Evolutionary conservation across 495 filamentous ascomycete genomes (phyloP).

Genomic region (Aspergillus sclerotiicarbonarius): DNA sequence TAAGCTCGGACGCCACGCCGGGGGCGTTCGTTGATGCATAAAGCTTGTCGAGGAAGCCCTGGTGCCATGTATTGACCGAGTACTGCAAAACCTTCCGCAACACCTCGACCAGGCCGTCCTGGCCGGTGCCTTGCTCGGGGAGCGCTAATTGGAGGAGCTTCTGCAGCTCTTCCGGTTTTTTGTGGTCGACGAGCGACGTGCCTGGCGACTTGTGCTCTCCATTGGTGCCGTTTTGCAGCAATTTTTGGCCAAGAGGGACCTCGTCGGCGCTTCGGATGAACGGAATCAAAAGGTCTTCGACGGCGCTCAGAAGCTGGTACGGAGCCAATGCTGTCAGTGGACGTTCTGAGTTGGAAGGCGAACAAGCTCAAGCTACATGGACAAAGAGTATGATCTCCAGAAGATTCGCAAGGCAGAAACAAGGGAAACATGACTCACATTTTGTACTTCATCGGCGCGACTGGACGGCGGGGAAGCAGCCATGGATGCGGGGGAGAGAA

Average conservation of each 20-base stretch:
- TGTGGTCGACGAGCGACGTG: slow-evolving; percentile 66
- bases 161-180: slow-evolving; percentile 67
- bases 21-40: slow-evolving; percentile 85
- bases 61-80: slow-evolving; percentile 95
- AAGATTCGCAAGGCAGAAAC: not conserved
- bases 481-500: slow-evolving; percentile 20
- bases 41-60: slow-evolving; percentile 90
- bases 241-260: slow-evolving; percentile 46
- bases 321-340: slow-evolving; percentile 1
- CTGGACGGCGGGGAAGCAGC: slow-evolving; percentile 21
- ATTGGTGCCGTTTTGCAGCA: slow-evolving; percentile 47
- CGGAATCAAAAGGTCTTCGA: slow-evolving; percentile 71
- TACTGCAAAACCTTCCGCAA: slow-evolving; percentile 69
- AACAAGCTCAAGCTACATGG: not conserved
- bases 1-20: slow-evolving; percentile 77
- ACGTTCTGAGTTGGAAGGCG: not conserved
- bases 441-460: slow-evolving; percentile 46
- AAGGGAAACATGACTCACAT: slow-evolving; percentile 35
- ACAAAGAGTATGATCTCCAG: not conserved
- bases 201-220: slow-evolving; percentile 33
- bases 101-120: slow-evolving; percentile 65
- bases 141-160: slow-evolving; percentile 63
- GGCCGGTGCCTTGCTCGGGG: slow-evolving; percentile 62
- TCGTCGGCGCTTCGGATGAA: slow-evolving; percentile 77
- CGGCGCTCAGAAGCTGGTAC: slow-evolving; percentile 65